A percentile compares a stretch with the other conserved stretches of the same genome.
These are phyloP conservation scores for Flaveria sonorensis DNA, from an alignment of 129 eudicot species.

Conservation along the genomic window DNA sequence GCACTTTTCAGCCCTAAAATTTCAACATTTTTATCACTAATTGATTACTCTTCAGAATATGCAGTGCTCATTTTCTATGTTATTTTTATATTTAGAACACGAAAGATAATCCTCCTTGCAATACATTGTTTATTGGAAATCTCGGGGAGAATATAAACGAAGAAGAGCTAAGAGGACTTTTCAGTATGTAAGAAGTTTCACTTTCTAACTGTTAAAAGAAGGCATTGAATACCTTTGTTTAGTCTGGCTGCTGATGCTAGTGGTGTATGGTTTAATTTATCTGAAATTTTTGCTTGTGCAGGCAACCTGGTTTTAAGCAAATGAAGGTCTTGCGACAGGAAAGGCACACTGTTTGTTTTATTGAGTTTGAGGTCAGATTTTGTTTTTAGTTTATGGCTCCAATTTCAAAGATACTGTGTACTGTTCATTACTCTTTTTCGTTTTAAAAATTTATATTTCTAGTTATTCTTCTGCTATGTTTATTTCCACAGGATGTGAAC, in stretches of 20 bases:
- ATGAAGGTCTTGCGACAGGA: constrained; percentile 95
- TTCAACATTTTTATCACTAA: neutral
- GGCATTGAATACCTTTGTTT: constrained; percentile 2
- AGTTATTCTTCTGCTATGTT: constrained; percentile 27
- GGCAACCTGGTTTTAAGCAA: constrained; percentile 97
- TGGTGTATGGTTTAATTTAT: constrained; percentile 16
- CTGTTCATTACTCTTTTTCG: neutral
- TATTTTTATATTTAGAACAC: constrained; percentile 58
- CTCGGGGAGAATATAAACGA: constrained; percentile 90
- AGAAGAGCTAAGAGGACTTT: constrained; percentile 93
- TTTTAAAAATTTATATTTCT: constrained; percentile 14
- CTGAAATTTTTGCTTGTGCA: constrained; percentile 34
- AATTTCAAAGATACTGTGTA: neutral
- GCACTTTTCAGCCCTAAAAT: constrained; percentile 1
- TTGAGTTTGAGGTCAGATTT: constrained; percentile 85
- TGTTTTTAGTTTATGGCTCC: neutral
- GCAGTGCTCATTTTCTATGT: constrained; percentile 21
- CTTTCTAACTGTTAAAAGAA: constrained; percentile 14
- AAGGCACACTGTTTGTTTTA: constrained; percentile 97
- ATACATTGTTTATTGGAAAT: constrained; percentile 92
- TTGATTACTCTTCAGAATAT: constrained; percentile 12
- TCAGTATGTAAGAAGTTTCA: constrained; percentile 63
- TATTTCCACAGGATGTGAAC: constrained; percentile 73
- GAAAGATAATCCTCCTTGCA: constrained; percentile 98
- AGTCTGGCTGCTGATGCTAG: constrained; percentile 3